Evolutionary conservation across 2,329 filamentous ascomycete genomes (phyloP), one percentile per base, ranked within the genome.

Genomic region (Aspergillus clavatus): DNA sequence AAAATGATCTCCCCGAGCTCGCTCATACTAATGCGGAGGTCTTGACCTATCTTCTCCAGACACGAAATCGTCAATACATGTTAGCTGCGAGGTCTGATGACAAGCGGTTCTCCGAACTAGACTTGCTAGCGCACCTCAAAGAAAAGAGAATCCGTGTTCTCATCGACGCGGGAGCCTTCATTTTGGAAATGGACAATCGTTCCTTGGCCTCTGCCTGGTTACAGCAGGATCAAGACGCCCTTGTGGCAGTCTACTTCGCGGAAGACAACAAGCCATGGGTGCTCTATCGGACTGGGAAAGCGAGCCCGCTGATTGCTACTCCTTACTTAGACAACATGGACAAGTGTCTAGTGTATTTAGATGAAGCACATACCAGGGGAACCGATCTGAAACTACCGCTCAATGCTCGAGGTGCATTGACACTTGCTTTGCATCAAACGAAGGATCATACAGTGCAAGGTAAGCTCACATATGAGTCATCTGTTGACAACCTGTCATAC

Each of bases 11-110:
- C 0, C 65, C 71, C 0, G 61, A 69, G 0, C 69, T 86, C 0
- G 55, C 64, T 0, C 79, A 84, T 38, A 86, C 82, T 0, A 86
- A 82, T 45, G 82, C 82, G 0, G 75, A 82, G 37, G 83, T 86
- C 0, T 61, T 86, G 0, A 75, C 70, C 0, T 82, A 82, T 46
- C 63, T 86, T 0, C 64, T 85, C 0, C 69, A 77, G 22, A 37
- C 28, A 0, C 72, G 77, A 16, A 84, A 80, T 48, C 68, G 74
- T 1, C 33, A 24, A 0, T 85, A 79, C 47, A 52, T 63, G 1
- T 57, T 66, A 10, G 71, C 65, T 4, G 60, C 61, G 2, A 29
- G 55, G 3, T 11, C 37, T 0, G 4, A 43, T 14, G 66, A 61
- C 1, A 66, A 51, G 6, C 73, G 72, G 0, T 57, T 77, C 16